Percentiles rank a stretch among this genome's conserved stretches.
Conservation (phyloP, 257 asterid species). For the Echites panduratus region DNA sequence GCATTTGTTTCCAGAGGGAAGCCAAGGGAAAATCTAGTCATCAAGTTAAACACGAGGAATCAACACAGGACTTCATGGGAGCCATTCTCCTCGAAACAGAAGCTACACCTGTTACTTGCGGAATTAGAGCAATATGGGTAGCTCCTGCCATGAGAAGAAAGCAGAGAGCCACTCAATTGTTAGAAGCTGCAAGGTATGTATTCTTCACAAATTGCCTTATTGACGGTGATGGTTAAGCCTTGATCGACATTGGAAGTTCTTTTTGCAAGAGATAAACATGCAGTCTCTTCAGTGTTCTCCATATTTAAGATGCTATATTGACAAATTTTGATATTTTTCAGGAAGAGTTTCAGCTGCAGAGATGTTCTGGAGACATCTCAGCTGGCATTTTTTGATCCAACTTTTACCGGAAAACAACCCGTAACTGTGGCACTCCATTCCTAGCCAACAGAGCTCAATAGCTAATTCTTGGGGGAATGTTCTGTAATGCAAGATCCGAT, state of each 20-base stretch:
- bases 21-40: neutral
- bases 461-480: neutral
- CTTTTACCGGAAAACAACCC: slow-evolving; percentile 8
- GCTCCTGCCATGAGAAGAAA: slow-evolving; percentile 17
- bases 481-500: neutral
- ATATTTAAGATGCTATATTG: neutral
- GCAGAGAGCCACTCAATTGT: slow-evolving; percentile 8
- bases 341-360: slow-evolving; percentile 14
- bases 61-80: slow-evolving; percentile 7
- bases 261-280: neutral
- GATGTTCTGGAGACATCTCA: slow-evolving; percentile 4
- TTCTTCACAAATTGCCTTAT: neutral
- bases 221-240: too few relatives aligned
- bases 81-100: slow-evolving; percentile 3
- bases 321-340: slow-evolving; percentile 3
- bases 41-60: neutral
- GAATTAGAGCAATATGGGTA: slow-evolving; percentile 22
- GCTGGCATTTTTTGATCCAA: slow-evolving; percentile 21
- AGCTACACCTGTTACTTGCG: slow-evolving; percentile 12
- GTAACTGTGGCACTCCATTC: slow-evolving; percentile 7
- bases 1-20: slow-evolving; percentile 6
- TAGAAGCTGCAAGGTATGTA: slow-evolving; percentile 17
- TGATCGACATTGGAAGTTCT: neutral
- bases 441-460: slow-evolving; percentile 7
- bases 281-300: neutral